Evolutionary conservation across 164 flowering plant species (phyloP), one percentile per base, ranked within the genome.

Genomic region (Annona squamosa): DNA sequence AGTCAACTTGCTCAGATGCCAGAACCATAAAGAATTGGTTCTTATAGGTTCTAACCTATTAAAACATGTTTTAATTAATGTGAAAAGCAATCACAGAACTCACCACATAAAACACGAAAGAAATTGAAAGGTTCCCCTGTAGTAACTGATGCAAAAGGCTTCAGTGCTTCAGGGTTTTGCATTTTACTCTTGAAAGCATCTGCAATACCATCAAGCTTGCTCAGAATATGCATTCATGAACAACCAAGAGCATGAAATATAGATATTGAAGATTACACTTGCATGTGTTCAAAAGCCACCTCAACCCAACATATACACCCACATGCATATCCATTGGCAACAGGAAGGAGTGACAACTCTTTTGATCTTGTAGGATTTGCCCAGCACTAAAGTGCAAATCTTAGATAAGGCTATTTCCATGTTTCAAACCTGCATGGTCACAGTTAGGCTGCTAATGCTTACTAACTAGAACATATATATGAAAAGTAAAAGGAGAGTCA

Each of bases 51-150:
- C 37, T 26, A 26, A 26, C 37, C 37, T 16, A 59, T 4, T 59
- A 59, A 59, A 13, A 59, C 13, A 13, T 3, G 10, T 59, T 59
- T 59, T 13, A 13, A 59, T 18, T 13, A 13, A 9, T 13, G 1
- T 59, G 19, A 19, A 64, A 2, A 1, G 37, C 26, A 5, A 19
- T 19, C 37, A 41, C 42, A 65, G 46, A 16, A 66, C 86, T 56
- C 83, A 93, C 98, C 98, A 76, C 80, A 80, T 63, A 93, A 74
- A 78, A 77, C 81, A 3, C 91, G 92, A n/a, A 94, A 75, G 75
- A 92, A 90, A 68, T 94, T 87, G 66, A 94, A 87, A 6, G 96
- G 93, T 59, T 92, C 87, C 70, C 43, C 80, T 5, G 56, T 72
- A 74, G 72, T 84, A 65, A 90, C 82, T 42, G 96, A 91, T 79